phyloP scores from a whole-genome alignment of 2,329 filamentous ascomycete genomes.

The Aspergillus melleus region DNA sequence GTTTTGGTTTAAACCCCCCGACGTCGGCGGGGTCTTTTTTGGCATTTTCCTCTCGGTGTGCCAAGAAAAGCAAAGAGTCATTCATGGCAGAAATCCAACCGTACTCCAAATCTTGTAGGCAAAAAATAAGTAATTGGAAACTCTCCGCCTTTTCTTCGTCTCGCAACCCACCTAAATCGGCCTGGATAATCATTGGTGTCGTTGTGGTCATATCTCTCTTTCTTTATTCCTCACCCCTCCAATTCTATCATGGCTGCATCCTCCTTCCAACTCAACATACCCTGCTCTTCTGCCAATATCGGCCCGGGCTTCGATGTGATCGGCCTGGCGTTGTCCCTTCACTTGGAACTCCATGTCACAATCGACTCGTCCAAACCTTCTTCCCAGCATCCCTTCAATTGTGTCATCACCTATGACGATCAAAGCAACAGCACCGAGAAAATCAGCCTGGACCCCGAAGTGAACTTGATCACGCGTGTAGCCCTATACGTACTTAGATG shows the following conservation, averaged over 20 bases:
- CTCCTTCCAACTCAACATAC: slow-evolving; percentile 73
- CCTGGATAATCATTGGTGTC: not conserved
- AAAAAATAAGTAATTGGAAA: no score
- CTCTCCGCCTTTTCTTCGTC: not conserved
- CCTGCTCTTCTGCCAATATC: slow-evolving; percentile 96
- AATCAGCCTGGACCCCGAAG: slow-evolving; percentile 79
- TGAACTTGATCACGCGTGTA: slow-evolving; percentile 90
- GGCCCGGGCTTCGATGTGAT: slow-evolving; percentile 98
- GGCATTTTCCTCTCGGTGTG: slow-evolving; percentile 4
- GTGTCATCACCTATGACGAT: slow-evolving; percentile 87
- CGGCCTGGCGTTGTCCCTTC: slow-evolving; percentile 85
- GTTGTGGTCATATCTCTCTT: not conserved
- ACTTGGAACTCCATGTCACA: slow-evolving; percentile 84
- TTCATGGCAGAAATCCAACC: not conserved
- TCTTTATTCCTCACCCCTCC: not conserved
- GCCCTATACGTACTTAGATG: slow-evolving; percentile 93
- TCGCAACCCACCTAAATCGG: not conserved
- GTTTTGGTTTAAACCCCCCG: not conserved
- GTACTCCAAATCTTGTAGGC: not conserved
- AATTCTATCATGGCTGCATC: slow-evolving; percentile 20
- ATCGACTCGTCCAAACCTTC: slow-evolving; percentile 58
- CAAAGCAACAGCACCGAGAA: slow-evolving; percentile 68
- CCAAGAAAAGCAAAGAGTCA: slow-evolving; percentile 16
- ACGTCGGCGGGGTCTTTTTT: not conserved
- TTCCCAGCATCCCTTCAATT: slow-evolving; percentile 55